Evolutionary conservation across 1,139 yeast genomes (phyloP), one percentile per base, ranked within the genome.

Genomic region (Scheffersomyces insectosa): DNA sequence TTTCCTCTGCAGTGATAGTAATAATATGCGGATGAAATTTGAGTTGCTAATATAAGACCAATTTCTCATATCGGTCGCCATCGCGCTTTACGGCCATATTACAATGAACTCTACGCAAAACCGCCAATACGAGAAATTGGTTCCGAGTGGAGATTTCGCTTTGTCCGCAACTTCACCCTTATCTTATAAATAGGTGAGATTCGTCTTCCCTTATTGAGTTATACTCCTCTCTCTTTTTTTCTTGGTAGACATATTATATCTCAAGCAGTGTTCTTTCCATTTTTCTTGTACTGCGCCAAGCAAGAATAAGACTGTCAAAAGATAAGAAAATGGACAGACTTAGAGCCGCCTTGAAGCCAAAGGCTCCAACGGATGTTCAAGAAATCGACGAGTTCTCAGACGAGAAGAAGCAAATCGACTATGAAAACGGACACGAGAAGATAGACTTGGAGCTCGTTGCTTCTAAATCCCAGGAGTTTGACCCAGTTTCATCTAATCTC

Each of bases 401-500:
- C 31, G 39, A 42, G 29, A 42, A 38, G 35, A 41, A 25, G n/a
- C 39, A 12, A 23, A 20, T 20, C 25, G 65, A 60, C 34, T 51
- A 47, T 40, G 66, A 62, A 42, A 53, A 55, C n/a, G 59, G 57
- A 12, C 54, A 52, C 33, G 58, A 57, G 39, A 44, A 47, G 3
- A 39, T 44, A 5, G 52, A 54, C 16, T 46, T 60, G 32, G 51
- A 50, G 28, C 50, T 63, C 37, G 54, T 52, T n/a, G 65, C 63
- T 5, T 60, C 66, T 38, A 64, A 60, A 41, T 65, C 72, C 2
- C 64, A 62, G 38, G 72, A 67, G 38, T 68, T 66, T 42, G 73
- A 68, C 47, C 71, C 72, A 0, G 63, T 68, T 33, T 62, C 70
- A 28, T 67, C 73, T 12, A 46, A 56, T 33, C 38, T 51, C 30